Conservation (phyloP, 306 rosid genomes). For the Pyrus betulifolia region DNA sequence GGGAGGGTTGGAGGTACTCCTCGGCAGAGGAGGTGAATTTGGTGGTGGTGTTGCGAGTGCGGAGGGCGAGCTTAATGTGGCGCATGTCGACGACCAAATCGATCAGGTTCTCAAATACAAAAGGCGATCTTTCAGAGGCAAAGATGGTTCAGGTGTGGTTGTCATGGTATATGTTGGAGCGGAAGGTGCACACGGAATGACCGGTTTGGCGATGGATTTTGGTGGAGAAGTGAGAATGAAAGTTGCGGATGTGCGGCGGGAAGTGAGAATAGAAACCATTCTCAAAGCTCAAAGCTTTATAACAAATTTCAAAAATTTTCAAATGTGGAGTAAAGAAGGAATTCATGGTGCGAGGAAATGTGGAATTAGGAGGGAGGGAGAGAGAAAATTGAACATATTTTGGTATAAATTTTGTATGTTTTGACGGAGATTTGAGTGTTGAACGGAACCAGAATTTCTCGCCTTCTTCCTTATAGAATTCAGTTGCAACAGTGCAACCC, state of each 20-base stretch:
- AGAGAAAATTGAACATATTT: no score
- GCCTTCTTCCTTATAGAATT: no score
- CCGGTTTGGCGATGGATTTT: constrained; percentile 54
- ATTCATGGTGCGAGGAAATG: neutral
- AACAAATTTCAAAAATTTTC: neutral
- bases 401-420: no score
- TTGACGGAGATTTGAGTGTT: no score
- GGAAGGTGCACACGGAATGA: constrained; percentile 80
- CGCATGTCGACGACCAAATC: constrained; percentile 76
- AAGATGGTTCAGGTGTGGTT: constrained; percentile 38
- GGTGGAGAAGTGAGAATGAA: constrained; percentile 37
- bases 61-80: constrained; percentile 70
- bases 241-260: constrained; percentile 27
- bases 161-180: constrained; percentile 60
- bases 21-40: constrained; percentile 30
- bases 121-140: constrained; percentile 36
- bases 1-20: constrained; percentile 68
- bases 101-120: constrained; percentile 53
- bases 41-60: constrained; percentile 24
- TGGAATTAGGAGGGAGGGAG: neutral
- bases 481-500: no score
- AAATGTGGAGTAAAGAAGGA: neutral
- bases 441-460: no score
- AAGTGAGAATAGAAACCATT: constrained; percentile 78
- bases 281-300: neutral